Base-by-base conservation (phyloP, 1,284 basidiomycete genomes). In the Ustilago shanxiensis region DNA sequence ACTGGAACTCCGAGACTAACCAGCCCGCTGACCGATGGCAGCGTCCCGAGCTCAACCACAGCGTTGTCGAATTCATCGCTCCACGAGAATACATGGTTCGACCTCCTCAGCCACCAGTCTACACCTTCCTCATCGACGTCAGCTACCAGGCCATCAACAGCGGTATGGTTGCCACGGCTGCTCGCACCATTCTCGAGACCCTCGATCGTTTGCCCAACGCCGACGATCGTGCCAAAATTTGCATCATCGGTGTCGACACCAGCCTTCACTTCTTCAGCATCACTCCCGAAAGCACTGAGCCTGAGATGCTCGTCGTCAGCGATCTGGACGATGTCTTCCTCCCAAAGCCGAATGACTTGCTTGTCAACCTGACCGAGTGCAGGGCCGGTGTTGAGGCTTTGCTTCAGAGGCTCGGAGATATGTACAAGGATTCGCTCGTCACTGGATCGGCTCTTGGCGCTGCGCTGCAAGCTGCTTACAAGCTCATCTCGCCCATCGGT, bases 21-120 rank as follows among this genome's bases (percentile, higher is more conserved):
- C 93, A 95, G 87, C 95, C 95, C 16, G 95, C 94, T 8, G 96
- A 99, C 87, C 89, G 97, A 66, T 99, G 96, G 95, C 88, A 91
- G 53, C 91, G 97, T 72, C 91, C 93, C 8, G 97, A 99, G 88
- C 90, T 99, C 70, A 98, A 97, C 86, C 91, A 95, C 86, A 90
- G 92, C 54, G 93, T 93, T 20, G 95, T 99, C 69, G 97, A 99
- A 87, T 99, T 93, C 84, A 93, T 99, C 69, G 97, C 97, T 3
- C 96, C 97, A 10, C 96, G 95, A 1, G 97, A 99, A 88, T 99
- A 99, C 88, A 98, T 99, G 96, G 95, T 89, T 31, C 93, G 97
- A 75, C 93, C 97, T 18, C 97, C 97, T 45, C 97, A 98, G 87
- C 95, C 97, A 13, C 94, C 95, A 18, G 94, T 97, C 60, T 98